Evolutionary conservation across 495 filamentous ascomycete species (phyloP).

Genomic region (Aspergillus heteromorphus): DNA sequence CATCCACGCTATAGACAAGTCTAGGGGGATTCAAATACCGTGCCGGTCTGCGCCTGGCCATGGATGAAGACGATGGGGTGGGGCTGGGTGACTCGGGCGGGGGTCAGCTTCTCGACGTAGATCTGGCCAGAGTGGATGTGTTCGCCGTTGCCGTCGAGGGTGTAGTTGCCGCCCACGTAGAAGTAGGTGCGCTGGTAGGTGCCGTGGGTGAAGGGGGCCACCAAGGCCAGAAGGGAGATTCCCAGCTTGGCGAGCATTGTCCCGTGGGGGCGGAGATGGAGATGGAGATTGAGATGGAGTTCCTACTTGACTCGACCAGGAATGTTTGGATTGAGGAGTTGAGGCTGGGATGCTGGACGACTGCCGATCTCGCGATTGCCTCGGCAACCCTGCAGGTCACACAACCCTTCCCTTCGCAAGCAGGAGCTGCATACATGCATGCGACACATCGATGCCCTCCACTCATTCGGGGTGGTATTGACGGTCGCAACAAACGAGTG

Average conservation of each 20-base stretch:
- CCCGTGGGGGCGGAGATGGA: too few species aligned
- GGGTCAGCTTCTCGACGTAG: constrained; percentile 52
- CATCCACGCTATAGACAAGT: neutral
- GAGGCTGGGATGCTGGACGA: neutral
- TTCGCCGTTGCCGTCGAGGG: constrained; percentile 23
- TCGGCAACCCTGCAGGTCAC: neutral
- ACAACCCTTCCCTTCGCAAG: neutral
- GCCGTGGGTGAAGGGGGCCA: neutral
- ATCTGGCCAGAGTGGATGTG: constrained; percentile 45
- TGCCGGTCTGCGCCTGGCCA: constrained; percentile 46
- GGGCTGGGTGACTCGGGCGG: constrained; percentile 17
- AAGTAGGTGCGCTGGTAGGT: constrained; percentile 31
- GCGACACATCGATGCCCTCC: too few species aligned
- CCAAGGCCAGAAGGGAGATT: neutral
- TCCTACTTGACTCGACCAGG: too few species aligned
- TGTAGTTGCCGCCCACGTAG: constrained; percentile 47
- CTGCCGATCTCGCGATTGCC: neutral
- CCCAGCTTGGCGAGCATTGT: neutral
- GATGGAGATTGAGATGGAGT: neutral
- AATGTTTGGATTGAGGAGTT: neutral
- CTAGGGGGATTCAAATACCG: constrained; percentile 28
- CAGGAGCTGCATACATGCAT: too few species aligned
- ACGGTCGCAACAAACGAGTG: too few species aligned
- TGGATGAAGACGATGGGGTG: constrained; percentile 51
- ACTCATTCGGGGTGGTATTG: too few species aligned